Conservation (phyloP, 495 filamentous ascomycete genomes). For the Xylaria castorea region DNA sequence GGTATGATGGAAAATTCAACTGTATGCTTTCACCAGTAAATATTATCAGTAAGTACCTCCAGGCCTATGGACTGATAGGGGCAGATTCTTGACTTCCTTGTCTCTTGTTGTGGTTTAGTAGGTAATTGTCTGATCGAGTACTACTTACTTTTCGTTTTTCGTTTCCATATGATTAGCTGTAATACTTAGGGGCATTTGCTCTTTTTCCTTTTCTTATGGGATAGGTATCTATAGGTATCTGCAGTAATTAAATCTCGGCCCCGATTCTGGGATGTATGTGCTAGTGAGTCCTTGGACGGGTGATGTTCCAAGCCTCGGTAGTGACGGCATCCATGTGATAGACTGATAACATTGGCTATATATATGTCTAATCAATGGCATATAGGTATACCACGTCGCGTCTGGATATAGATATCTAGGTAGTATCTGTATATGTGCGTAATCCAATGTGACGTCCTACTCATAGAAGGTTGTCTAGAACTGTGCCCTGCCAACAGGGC, state of each 20-base stretch:
- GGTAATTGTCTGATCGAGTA: background rate
- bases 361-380: background rate
- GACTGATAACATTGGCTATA: background rate
- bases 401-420: background rate
- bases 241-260: background rate
- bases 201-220: background rate
- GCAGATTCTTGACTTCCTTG: background rate
- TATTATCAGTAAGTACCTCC: background rate
- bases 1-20: background rate
- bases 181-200: background rate
- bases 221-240: background rate
- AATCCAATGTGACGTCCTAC: constrained; percentile 9
- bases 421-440: background rate
- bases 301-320: background rate
- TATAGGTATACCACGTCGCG: background rate
- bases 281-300: background rate
- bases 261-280: background rate
- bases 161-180: background rate
- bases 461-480: background rate
- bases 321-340: background rate
- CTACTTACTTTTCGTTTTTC: background rate
- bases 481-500: background rate
- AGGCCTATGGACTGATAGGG: background rate
- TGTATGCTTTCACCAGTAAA: background rate
- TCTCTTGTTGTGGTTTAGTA: background rate